Evolutionary conservation across 805 yeast species (phyloP).

Genomic region (Ogataea saltuana): DNA sequence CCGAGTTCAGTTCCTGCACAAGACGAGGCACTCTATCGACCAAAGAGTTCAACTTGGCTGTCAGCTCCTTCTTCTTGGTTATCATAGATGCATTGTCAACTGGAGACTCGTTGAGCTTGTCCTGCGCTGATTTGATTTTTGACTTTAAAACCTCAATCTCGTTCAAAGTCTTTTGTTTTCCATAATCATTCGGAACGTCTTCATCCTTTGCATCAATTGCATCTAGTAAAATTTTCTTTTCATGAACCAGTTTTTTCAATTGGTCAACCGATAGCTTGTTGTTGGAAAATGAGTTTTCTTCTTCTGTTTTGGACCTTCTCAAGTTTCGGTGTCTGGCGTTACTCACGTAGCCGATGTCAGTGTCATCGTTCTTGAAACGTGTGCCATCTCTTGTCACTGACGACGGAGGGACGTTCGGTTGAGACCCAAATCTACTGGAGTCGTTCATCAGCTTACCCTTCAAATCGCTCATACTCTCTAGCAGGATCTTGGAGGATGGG

Average conservation of each 20-base stretch:
- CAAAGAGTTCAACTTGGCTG: constrained; percentile 57
- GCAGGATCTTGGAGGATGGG: constrained; percentile 74
- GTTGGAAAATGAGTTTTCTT: constrained; percentile 18
- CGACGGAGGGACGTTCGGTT: constrained; percentile 19
- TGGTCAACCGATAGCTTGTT: constrained; percentile 49
- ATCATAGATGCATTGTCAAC: constrained; percentile 37
- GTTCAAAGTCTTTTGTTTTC: constrained; percentile 41
- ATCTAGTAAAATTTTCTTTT: constrained; percentile 67
- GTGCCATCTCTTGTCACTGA: constrained; percentile 48
- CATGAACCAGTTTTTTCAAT: constrained; percentile 65
- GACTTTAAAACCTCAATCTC: constrained; percentile 67
- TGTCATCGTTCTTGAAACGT: constrained; percentile 74
- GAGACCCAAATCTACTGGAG: constrained; percentile 29
- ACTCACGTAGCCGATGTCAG: constrained; percentile 59
- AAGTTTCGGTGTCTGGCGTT: constrained; percentile 56
- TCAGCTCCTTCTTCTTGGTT: constrained; percentile 51
- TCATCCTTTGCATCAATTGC: constrained; percentile 71
- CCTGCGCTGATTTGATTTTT: constrained; percentile 52
- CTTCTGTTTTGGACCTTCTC: constrained; percentile 34
- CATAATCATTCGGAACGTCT: constrained; percentile 37
- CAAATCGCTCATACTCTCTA: constrained; percentile 67
- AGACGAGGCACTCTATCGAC: constrained; percentile 74
- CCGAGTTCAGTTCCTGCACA: constrained; percentile 58
- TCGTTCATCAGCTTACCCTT: constrained; percentile 59
- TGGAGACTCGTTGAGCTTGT: constrained; percentile 34